Conservation (phyloP, 768 basidiomycete genomes). For the Macrolepiota fuliginosa region DNA sequence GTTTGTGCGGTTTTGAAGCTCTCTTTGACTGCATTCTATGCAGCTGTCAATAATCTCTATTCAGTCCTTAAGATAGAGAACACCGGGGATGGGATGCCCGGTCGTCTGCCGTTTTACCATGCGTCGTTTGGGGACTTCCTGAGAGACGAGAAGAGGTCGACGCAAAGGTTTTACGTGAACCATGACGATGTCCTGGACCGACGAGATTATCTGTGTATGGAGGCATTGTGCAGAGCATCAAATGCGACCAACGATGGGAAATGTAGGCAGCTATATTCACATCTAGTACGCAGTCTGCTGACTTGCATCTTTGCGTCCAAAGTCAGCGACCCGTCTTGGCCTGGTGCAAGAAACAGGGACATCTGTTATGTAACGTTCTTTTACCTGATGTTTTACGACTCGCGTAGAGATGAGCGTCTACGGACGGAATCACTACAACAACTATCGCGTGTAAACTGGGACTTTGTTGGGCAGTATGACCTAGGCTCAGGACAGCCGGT, state of each 20-base stretch:
- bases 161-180: neutral
- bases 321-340: no score
- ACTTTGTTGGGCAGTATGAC: neutral
- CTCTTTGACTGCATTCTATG: neutral
- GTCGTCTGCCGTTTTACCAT: neutral
- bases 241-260: neutral
- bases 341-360: no score
- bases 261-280: neutral
- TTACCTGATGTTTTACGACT: no score
- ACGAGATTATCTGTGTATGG: neutral
- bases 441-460: neutral
- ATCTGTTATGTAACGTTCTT: no score
- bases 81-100: neutral
- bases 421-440: neutral
- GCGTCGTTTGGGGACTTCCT: neutral
- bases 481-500: rapidly evolving
- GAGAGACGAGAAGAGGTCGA: neutral
- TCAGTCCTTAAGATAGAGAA: neutral
- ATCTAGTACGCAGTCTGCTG: neutral
- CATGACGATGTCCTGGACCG: neutral
- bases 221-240: neutral
- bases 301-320: neutral
- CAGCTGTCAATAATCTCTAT: neutral
- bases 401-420: no score
- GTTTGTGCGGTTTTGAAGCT: neutral